Percentiles rank a stretch among this genome's conserved stretches.
phyloP scores from a whole-genome alignment of 2,329 filamentous ascomycete genomes.

The Venturia nashicola region DNA sequence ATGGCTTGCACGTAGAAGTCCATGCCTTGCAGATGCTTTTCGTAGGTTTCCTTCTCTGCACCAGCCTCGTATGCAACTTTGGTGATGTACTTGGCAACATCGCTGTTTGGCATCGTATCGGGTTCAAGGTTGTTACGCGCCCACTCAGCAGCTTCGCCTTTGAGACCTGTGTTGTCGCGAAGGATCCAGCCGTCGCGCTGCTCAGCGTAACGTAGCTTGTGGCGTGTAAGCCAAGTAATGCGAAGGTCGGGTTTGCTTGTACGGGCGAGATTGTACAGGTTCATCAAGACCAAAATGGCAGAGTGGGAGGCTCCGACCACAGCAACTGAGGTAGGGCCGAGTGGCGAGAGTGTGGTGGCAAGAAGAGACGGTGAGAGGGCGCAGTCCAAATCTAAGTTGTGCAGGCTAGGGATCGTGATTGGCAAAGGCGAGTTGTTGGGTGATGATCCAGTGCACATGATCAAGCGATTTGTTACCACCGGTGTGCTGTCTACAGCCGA shows the following conservation, averaged over 20 bases:
- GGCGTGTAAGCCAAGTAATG: slow-evolving; percentile 31
- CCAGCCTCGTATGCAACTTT: slow-evolving; percentile 32
- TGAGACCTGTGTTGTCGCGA: slow-evolving; percentile 53
- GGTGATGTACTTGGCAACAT: slow-evolving; percentile 33
- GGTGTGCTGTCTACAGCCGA: too few relatives aligned
- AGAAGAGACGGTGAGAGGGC: too few relatives aligned
- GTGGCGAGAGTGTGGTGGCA: too few relatives aligned
- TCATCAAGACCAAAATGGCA: background rate
- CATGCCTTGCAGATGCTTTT: slow-evolving; percentile 34
- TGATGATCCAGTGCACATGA: too few relatives aligned
- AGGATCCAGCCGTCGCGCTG: slow-evolving; percentile 52
- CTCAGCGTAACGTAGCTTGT: slow-evolving; percentile 47
- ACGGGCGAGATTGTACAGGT: slow-evolving; percentile 17
- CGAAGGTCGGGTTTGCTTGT: slow-evolving; percentile 17
- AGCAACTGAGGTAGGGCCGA: background rate
- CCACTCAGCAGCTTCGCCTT: slow-evolving; percentile 48
- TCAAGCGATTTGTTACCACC: too few relatives aligned
- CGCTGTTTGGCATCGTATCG: slow-evolving; percentile 23
- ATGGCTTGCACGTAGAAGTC: slow-evolving; percentile 46
- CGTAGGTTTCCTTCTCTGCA: slow-evolving; percentile 33
- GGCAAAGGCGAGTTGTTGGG: too few relatives aligned
- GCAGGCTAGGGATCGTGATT: too few relatives aligned
- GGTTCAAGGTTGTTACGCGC: slow-evolving; percentile 47
- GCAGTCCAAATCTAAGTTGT: too few relatives aligned
- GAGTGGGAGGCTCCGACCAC: background rate